Base-by-base conservation (phyloP, 257 asterid species). In the Solanum lycopersicoides region DNA sequence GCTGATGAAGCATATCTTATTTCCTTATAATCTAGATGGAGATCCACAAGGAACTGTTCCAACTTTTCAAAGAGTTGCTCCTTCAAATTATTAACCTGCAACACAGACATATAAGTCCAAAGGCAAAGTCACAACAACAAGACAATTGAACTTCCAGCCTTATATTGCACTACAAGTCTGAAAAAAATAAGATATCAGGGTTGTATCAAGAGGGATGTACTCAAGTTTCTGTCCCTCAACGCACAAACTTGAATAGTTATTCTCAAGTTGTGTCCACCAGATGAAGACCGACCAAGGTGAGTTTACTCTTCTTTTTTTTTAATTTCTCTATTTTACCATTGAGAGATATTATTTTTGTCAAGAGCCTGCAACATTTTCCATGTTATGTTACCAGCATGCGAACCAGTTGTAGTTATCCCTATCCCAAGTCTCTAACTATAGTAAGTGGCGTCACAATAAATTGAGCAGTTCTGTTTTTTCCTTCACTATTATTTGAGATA, bases 1-100 rank as follows among this genome's bases (percentile, higher is more conserved):
- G 87, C 92, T 85, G 87, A 74, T 60, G 95, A 88, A 87, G 85
- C 89, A 65, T 88, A 90, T 84, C 87, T 89, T 88, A 88, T 90
- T 88, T 91, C 97, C 88, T 92, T 87, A 66, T 92, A 91, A 89
- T 94, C 98, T 89, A 96, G 94, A 90, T 92, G 93, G 86, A 97
- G 95, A 89, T 94, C 97, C 88, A 87, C 94, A 65, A 97, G 98
- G 90, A 94, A 97, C 92, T 96, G 98, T 87, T 96, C 98, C 92
- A 97, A 91, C 93, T 96, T 97, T 79, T 95, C 98, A 87, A 94
- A 95, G 91, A 97, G 95, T 90, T 97, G 94, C 87, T 93, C 94
- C 94, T 96, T 95, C 94, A 97, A 87, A 86, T 90, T 96, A 88
- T 96, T 98, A 84, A 96, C 99, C 99, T 97, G 66, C 68, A 80